These are phyloP conservation scores for Globisporangium yorkense DNA, from an alignment of 352 stramenopile species.

Conservation along the genomic window DNA sequence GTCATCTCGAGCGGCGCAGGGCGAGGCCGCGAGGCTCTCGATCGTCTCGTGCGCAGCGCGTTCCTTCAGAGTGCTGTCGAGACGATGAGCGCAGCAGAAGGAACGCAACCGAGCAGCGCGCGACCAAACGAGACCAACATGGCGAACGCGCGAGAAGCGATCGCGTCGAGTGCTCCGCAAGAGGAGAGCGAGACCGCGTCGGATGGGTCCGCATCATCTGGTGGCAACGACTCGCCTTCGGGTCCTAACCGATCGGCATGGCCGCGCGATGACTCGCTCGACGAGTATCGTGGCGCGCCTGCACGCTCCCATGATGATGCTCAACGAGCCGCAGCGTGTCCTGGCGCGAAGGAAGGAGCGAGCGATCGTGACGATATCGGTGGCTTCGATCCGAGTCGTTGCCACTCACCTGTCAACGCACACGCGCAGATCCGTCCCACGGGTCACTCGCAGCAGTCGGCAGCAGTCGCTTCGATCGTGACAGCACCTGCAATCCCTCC, in stretches of 20 bases:
- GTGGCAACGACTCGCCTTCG: background rate
- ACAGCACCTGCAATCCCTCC: background rate
- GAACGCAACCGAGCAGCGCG: background rate
- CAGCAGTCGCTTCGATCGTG: background rate
- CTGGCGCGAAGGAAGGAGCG: background rate
- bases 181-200: background rate
- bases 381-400: background rate
- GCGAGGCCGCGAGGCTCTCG: conserved; percentile 45
- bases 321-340: background rate
- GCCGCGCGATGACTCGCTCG: background rate
- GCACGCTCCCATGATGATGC: background rate
- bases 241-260: background rate
- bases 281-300: background rate
- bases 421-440: background rate
- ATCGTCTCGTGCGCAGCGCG: conserved; percentile 43
- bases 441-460: background rate
- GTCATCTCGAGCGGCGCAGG: conserved; percentile 31
- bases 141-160: background rate
- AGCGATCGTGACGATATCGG: background rate
- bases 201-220: background rate
- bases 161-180: background rate
- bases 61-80: conserved; percentile 25
- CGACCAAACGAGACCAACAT: background rate
- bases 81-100: background rate
- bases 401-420: conserved; percentile 1